Evolutionary conservation across 306 rosid genomes (phyloP), one percentile per base, ranked within the genome.

Genomic region (Biancaea sappan): DNA sequence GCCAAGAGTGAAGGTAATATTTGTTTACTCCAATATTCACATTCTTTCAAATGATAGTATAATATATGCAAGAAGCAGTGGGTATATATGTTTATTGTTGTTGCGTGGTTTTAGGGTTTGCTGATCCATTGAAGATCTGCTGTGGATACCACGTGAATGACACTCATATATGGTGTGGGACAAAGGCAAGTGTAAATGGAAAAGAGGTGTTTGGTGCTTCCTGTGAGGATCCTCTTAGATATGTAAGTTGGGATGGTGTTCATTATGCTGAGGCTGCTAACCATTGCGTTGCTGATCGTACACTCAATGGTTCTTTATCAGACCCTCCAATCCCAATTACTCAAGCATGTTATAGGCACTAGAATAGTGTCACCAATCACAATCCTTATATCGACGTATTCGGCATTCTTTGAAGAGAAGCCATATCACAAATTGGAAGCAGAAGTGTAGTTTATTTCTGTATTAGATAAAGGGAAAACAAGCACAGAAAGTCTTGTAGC

Each of bases 101-200:
- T 8, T 38, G 1, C n/a, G n/a, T n/a, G 1, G 5, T 47, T 16
- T 54, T 85, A 94, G 97, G 98, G 50, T 94, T 91, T 83, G 77
- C 67, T 4, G 93, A 90, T 77, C 90, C 96, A 3, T 68, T 80
- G 66, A 88, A 83, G 75, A 90, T 94, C 28, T 94, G 98, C 43
- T 94, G 98, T 74, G 98, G 98, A 5, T 88, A 94, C 71, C 97
- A 91, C 62, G 98, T 90, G 80, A 78, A 84, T 68, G 89, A 88
- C 65, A 87, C 85, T 50, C 98, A 91, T 37, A 86, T 91, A 37
- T 88, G 95, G 96, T 94, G 97, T 71, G 98, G 96, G 66, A 75
- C 43, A 8, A 81, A 79, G 34, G 88, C 79, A 63, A 81, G 11
- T 10, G 85, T 79, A 19, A 76, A 87, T 69, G 98, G 97, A 12